These are phyloP conservation scores for Globisporangium cystogenes DNA, from an alignment of 352 stramenopile genomes.

Conservation along the genomic window DNA sequence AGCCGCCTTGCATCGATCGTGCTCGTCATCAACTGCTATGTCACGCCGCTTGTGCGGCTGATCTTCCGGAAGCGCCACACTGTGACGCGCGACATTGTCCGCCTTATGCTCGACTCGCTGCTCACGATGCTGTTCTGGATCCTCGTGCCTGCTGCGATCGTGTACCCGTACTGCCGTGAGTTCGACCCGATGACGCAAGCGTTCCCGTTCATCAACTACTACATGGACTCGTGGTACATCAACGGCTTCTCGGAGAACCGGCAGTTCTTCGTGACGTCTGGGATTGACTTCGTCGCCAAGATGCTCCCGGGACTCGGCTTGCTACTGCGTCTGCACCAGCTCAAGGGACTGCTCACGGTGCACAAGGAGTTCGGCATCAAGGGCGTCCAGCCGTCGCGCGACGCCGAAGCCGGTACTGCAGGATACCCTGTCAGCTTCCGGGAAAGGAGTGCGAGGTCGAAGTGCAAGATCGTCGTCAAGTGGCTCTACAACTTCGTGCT, in stretches of 20 bases:
- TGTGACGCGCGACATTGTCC: conserved; percentile 7
- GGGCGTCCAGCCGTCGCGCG: not conserved
- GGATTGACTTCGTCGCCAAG: conserved; percentile 8
- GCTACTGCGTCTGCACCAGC: conserved; percentile 6
- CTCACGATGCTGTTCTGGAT: conserved; percentile 6
- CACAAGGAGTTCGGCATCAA: conserved; percentile 6
- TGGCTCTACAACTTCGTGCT: conserved; percentile 8
- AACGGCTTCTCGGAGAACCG: conserved; percentile 5
- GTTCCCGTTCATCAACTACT: conserved; percentile 11
- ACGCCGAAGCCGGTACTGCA: not conserved
- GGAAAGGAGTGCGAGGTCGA: not conserved
- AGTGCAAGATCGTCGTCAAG: conserved; percentile 1
- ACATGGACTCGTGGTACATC: conserved; percentile 10
- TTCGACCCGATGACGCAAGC: conserved; percentile 3
- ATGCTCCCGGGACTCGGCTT: conserved; percentile 6
- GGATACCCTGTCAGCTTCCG: not conserved
- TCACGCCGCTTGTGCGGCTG: conserved; percentile 13
- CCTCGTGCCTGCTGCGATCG: conserved; percentile 3
- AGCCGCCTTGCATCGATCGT: conserved; percentile 12
- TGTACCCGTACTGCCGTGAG: conserved; percentile 8
- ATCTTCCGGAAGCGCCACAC: not conserved
- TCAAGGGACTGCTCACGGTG: conserved; percentile 6
- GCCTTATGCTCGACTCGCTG: conserved; percentile 2
- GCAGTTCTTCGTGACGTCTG: conserved; percentile 6
- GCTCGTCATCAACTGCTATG: conserved; percentile 23